These are phyloP conservation scores for Multifurca ochricompacta DNA, from an alignment of 768 basidiomycete species.

Conservation along the genomic window DNA sequence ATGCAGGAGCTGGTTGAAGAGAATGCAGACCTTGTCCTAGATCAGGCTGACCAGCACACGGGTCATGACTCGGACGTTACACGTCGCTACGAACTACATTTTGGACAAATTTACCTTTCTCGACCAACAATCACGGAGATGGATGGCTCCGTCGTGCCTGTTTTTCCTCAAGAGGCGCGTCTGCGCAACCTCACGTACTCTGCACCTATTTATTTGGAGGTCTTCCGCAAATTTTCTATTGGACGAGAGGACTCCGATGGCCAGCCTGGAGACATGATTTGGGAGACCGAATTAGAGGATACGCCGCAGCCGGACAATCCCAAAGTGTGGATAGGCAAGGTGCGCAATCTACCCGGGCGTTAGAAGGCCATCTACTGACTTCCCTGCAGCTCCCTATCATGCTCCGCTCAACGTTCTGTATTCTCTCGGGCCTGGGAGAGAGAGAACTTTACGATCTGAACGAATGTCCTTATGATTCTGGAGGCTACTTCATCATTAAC, in stretches of 20 bases:
- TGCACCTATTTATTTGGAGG: constrained; percentile 90
- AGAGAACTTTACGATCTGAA: constrained; percentile 84
- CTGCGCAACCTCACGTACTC: constrained; percentile 94
- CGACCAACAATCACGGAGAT: constrained; percentile 91
- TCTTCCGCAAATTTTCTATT: constrained; percentile 76
- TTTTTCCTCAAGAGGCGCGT: constrained; percentile 96
- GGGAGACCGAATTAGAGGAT: constrained; percentile 68
- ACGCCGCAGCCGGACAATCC: constrained; percentile 48
- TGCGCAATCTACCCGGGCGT: constrained; percentile 28
- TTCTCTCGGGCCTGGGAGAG: constrained; percentile 71
- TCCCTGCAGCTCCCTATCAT: constrained; percentile 86
- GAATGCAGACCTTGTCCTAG: constrained; percentile 88
- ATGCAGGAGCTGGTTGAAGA: constrained; percentile 99
- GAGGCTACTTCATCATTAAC: constrained; percentile 99
- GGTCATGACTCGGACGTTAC: constrained; percentile 74
- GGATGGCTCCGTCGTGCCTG: constrained; percentile 87
- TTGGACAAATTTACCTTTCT: constrained; percentile 96
- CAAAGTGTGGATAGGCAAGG: constrained; percentile 95
- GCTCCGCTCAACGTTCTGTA: constrained; percentile 93
- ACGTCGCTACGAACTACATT: constrained; percentile 93
- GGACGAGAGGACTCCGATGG: constrained; percentile 79
- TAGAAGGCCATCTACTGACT: not conserved
- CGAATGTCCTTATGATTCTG: constrained; percentile 97
- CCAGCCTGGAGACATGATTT: constrained; percentile 69
- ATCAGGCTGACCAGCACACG: constrained; percentile 94